Conservation (phyloP, 441 rosid genomes). For the Jatropha podagrica region DNA sequence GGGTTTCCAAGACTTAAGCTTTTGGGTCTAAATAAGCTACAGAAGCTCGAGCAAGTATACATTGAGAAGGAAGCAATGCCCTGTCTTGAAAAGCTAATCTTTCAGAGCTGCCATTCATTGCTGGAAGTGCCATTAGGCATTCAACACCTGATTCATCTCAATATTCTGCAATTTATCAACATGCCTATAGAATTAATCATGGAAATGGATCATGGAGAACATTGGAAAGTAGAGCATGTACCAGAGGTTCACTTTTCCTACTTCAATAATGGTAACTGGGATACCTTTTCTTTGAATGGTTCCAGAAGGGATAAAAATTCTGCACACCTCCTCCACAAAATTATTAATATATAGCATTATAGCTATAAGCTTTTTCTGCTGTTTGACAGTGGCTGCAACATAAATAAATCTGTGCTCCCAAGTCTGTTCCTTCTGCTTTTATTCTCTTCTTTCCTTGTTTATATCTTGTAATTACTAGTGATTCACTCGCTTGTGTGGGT, state of each 20-base stretch:
- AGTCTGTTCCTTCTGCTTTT: too few species aligned
- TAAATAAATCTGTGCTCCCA: too few species aligned
- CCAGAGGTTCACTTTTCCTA: constrained; percentile 40
- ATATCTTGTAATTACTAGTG: too few species aligned
- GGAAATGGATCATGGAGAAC: constrained; percentile 35
- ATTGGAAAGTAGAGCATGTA: constrained; percentile 26
- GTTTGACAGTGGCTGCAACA: too few species aligned
- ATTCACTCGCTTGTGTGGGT: too few species aligned
- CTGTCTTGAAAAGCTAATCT: constrained; percentile 31
- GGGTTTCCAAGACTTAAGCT: constrained; percentile 41
- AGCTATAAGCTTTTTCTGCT: too few species aligned
- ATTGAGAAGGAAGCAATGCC: constrained; percentile 41
- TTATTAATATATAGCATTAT: too few species aligned
- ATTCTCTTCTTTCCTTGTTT: too few species aligned
- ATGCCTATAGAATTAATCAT: constrained; percentile 35
- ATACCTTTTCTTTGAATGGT: constrained; percentile 31
- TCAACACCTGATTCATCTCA: constrained; percentile 29
- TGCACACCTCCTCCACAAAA: background rate
- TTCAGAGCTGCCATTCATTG: constrained; percentile 35
- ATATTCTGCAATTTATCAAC: constrained; percentile 35
- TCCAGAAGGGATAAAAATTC: constrained; percentile 18
- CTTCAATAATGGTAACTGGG: constrained; percentile 33
- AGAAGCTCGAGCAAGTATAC: constrained; percentile 25
- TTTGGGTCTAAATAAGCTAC: constrained; percentile 37
- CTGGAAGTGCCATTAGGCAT: constrained; percentile 43